Evolutionary conservation across 208 protist species (phyloP).

Genomic region (Spongospora subterranea): DNA sequence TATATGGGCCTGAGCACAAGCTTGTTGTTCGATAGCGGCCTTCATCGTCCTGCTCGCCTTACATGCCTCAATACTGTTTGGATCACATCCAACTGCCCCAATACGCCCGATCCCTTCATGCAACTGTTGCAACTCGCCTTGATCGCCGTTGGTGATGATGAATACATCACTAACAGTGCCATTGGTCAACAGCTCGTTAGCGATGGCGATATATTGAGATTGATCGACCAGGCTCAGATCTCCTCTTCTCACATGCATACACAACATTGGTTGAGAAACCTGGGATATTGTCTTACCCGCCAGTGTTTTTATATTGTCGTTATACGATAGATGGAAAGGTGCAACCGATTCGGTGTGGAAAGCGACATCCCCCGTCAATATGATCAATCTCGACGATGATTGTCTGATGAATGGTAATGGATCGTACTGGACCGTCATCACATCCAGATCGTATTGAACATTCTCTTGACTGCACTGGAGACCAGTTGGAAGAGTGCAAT

Average conservation of each 20-base stretch:
- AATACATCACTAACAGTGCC: neutral
- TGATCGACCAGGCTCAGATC: neutral
- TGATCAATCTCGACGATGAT: neutral
- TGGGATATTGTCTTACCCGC: neutral
- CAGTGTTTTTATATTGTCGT: neutral
- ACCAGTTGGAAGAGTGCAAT: neutral
- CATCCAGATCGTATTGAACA: neutral
- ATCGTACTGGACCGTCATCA: neutral
- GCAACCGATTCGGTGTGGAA: neutral
- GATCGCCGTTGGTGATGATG: slow-evolving; percentile 53
- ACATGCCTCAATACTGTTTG: neutral
- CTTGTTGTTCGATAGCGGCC: neutral
- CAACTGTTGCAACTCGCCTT: neutral
- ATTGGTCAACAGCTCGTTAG: neutral
- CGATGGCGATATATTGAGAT: neutral
- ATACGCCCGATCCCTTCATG: neutral
- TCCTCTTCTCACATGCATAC: slow-evolving; percentile 11
- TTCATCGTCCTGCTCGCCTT: neutral
- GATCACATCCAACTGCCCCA: neutral
- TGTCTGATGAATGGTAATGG: neutral
- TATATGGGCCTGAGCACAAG: neutral
- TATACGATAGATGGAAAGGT: neutral
- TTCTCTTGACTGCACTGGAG: neutral
- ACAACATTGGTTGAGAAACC: neutral
- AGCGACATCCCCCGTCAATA: neutral